Evolutionary conservation across 1,284 basidiomycete species (phyloP).

Genomic region (Microbotryomycetes sp.): DNA sequence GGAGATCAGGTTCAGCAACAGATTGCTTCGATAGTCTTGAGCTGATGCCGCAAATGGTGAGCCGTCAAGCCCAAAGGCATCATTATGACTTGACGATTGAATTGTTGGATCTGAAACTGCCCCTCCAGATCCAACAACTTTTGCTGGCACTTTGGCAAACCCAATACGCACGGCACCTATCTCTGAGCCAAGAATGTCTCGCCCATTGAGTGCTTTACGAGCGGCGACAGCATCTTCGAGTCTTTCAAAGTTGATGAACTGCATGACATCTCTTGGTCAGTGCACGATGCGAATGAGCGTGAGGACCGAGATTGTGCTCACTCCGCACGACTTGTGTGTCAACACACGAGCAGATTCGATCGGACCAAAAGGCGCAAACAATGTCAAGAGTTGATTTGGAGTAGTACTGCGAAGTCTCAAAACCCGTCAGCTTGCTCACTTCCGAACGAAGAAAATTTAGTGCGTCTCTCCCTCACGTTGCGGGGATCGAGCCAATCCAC

Average conservation of each 20-base stretch:
- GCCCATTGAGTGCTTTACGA: slow-evolving; percentile 86
- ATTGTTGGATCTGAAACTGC: neutral
- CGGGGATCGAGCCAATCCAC: slow-evolving; percentile 94
- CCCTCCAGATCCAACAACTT: slow-evolving; percentile 9
- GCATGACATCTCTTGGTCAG: neutral
- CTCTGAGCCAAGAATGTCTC: slow-evolving; percentile 89
- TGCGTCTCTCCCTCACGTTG: slow-evolving; percentile 46
- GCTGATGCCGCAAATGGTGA: slow-evolving; percentile 4
- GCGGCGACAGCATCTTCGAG: slow-evolving; percentile 93
- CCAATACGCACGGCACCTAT: slow-evolving; percentile 94
- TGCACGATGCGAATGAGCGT: neutral
- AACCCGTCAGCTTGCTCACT: too few relatives aligned
- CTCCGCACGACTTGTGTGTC: slow-evolving; percentile 93
- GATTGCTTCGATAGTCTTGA: slow-evolving; percentile 88
- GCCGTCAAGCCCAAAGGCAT: neutral
- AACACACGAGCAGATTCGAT: slow-evolving; percentile 93
- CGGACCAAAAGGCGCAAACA: slow-evolving; percentile 90
- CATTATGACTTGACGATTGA: neutral
- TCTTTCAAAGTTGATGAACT: slow-evolving; percentile 87
- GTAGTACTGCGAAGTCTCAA: slow-evolving; percentile 58
- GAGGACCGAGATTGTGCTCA: slow-evolving; percentile 26
- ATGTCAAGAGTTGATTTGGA: slow-evolving; percentile 77
- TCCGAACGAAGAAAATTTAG: neutral
- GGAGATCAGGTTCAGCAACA: slow-evolving; percentile 76
- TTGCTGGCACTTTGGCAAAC: slow-evolving; percentile 58